These are phyloP conservation scores for Ophiostoma sp. DNA, from an alignment of 2,329 filamentous ascomycete genomes.

Conservation along the genomic window DNA sequence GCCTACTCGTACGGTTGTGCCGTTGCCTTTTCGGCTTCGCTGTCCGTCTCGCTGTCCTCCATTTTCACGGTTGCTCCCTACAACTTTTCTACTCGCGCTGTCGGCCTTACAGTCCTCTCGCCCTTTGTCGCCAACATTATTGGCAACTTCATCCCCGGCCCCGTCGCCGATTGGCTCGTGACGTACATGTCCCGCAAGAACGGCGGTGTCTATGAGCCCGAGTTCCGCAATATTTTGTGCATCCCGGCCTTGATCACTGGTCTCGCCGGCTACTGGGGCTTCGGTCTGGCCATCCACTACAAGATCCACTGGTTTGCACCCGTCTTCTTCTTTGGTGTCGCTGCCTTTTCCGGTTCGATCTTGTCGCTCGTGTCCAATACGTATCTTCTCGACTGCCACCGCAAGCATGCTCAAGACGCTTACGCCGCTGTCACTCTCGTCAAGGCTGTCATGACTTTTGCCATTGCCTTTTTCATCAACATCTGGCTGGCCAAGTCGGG, in stretches of 20 bases:
- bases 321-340: conserved; percentile 22
- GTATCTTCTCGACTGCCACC: conserved; percentile 26
- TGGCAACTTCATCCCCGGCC: conserved; percentile 37
- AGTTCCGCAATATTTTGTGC: conserved; percentile 44
- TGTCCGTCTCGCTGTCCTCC: conserved; percentile 2
- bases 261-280: conserved; percentile 41
- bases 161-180: conserved; percentile 41
- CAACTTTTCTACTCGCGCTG: conserved; percentile 38
- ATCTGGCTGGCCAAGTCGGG: conserved; percentile 20
- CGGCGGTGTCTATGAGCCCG: conserved; percentile 47
- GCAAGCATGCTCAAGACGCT: conserved; percentile 27
- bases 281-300: conserved; percentile 34
- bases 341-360: conserved; percentile 4
- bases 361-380: conserved; percentile 18
- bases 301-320: conserved; percentile 30
- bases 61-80: conserved; percentile 47
- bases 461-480: conserved; percentile 28
- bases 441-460: conserved; percentile 25
- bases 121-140: conserved; percentile 44
- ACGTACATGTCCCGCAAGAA: conserved; percentile 43
- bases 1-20: conserved; percentile 43
- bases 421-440: conserved; percentile 21
- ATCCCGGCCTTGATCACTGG: conserved; percentile 38
- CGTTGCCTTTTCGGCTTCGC: conserved; percentile 34
- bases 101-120: conserved; percentile 42